Percentiles rank a stretch among this genome's conserved stretches.
These are phyloP conservation scores for Vararia minispora DNA, from an alignment of 768 basidiomycete species.

Conservation along the genomic window DNA sequence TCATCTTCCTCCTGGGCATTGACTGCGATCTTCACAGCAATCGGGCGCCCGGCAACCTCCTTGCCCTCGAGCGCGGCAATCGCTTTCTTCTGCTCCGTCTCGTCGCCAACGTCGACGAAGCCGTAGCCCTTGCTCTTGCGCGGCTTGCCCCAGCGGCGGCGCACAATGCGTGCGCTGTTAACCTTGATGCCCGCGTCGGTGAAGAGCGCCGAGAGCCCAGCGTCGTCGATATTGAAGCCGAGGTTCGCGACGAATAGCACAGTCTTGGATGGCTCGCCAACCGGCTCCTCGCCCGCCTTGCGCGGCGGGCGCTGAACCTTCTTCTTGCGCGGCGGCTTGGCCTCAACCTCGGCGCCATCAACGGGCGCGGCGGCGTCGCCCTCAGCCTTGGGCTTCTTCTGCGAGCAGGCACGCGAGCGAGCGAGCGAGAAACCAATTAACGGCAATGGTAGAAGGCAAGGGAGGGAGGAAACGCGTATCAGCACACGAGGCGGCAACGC, in stretches of 20 bases:
- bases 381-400: slow-evolving; percentile 33
- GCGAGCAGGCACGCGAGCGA: no score
- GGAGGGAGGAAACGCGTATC: slow-evolving; percentile 11
- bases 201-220: slow-evolving; percentile 69
- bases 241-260: slow-evolving; percentile 97
- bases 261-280: slow-evolving; percentile 79
- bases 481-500: slow-evolving; percentile 11
- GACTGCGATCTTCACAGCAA: slow-evolving; percentile 94
- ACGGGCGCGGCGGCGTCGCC: slow-evolving; percentile 20
- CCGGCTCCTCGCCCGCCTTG: slow-evolving; percentile 72
- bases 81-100: slow-evolving; percentile 87
- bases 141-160: slow-evolving; percentile 71
- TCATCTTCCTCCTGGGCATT: slow-evolving; percentile 53
- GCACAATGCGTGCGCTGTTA: slow-evolving; percentile 81
- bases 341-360: slow-evolving; percentile 23
- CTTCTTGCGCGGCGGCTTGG: slow-evolving; percentile 41
- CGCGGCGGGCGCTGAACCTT: slow-evolving; percentile 49
- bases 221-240: slow-evolving; percentile 88
- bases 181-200: slow-evolving; percentile 77
- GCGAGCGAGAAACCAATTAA: no score
- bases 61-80: slow-evolving; percentile 80
- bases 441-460: no score
- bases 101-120: slow-evolving; percentile 88
- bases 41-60: slow-evolving; percentile 72
- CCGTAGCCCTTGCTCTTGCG: slow-evolving; percentile 94